Evolutionary conservation across 108 stramenopile species (phyloP).

Genomic region (Cyclotella choctawhatcheeana): DNA sequence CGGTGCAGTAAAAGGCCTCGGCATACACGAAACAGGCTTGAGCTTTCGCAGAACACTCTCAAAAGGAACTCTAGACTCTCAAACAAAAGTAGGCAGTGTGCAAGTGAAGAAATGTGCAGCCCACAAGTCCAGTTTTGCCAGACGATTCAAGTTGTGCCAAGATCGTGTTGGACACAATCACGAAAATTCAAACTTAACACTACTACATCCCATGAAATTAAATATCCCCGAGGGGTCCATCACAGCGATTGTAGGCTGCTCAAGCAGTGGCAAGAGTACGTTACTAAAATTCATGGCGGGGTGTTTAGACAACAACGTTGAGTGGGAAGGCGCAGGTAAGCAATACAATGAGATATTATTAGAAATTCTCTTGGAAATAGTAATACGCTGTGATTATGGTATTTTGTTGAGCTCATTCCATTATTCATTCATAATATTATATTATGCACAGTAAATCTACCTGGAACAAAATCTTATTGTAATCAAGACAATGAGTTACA

Average conservation of each 20-base stretch:
- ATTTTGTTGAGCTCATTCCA: not conserved
- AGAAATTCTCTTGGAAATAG: not conserved
- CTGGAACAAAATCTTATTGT: slow-evolving; percentile 53
- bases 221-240: slow-evolving; percentile 57
- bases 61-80: too few relatives aligned
- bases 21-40: too few relatives aligned
- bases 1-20: too few relatives aligned
- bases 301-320: slow-evolving; percentile 33
- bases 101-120: not conserved
- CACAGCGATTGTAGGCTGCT: slow-evolving; percentile 64
- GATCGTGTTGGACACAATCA: not conserved
- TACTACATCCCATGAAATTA: slow-evolving; percentile 52
- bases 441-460: slow-evolving; percentile 56
- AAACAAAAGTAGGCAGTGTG: not conserved
- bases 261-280: slow-evolving; percentile 61
- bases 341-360: not conserved
- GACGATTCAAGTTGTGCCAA: not conserved
- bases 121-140: not conserved
- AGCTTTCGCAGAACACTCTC: too few relatives aligned
- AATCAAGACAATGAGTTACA: slow-evolving; percentile 60
- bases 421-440: not conserved
- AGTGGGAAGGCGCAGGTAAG: slow-evolving; percentile 51
- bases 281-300: slow-evolving; percentile 57
- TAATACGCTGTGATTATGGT: not conserved
- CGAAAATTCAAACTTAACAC: not conserved